Base-by-base conservation (phyloP, 345 rosid species). In the Heritiera littoralis region DNA sequence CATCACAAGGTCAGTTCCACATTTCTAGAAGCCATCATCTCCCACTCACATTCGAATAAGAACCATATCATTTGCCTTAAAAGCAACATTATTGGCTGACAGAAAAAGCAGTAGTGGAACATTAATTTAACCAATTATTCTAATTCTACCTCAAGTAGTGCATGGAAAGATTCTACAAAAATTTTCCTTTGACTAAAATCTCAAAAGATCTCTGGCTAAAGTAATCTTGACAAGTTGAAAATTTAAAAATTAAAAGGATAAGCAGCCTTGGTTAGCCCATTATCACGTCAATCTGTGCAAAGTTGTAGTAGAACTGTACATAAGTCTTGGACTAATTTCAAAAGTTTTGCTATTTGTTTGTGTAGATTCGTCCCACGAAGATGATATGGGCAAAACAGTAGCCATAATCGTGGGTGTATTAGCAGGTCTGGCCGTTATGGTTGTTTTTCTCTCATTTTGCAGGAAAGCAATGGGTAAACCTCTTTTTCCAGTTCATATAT, bases 381-480 rank as follows among this genome's bases (percentile, higher is more conserved):
- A 93, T 80, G 75, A 86, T 46, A 86, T 80, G 54, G 98, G 98
- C 1, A 93, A 89, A 87, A 87, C 97, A 35, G 93, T 93, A 0
- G 94, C 99, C 72, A 92, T 93, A 7, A 89, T 90, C 48, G 93
- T 95, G 13, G 99, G 99, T 60, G 86, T 82, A 45, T 72, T 95
- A 48, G 98, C 93, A 49, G 96, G 90, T 75, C 78, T 92, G 0
- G 92, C 96, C 18, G 74, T 92, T 84, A 84, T 95, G 1, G 82
- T 95, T 6, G 87, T 95, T 80, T 84, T 92, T 18, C 98, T 93
- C 80, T 93, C 98, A 20, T 66, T 95, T 13, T 93, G 99, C 85
- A 72, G 89, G 76, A 89, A 72, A 81, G 65, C 91, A 13, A 81
- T 81, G 86, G 90, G 94, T 89, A 71, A 20, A 64, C 3, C 46